Evolutionary conservation across 805 yeast genomes (phyloP).

Genomic region (Debaryomyces prosopidis): DNA sequence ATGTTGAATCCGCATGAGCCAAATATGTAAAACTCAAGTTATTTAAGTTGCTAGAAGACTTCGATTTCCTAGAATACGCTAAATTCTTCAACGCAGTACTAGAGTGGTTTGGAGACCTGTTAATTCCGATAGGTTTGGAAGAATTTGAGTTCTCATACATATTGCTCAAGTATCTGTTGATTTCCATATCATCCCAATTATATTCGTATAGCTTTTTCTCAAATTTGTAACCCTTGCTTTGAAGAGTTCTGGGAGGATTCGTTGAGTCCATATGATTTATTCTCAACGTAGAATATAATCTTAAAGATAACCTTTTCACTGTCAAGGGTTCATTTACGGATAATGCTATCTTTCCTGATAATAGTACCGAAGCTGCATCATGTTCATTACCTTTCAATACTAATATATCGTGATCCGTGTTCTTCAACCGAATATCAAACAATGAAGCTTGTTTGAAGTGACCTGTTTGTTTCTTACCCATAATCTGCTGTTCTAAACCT

Average conservation of each 20-base stretch:
- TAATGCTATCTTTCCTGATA: conserved; percentile 77
- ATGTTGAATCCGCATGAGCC: conserved; percentile 23
- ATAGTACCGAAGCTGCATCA: conserved; percentile 73
- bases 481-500: neutral
- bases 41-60: conserved; percentile 29
- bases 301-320: conserved; percentile 62
- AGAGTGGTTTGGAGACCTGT: conserved; percentile 38
- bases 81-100: conserved; percentile 43
- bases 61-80: conserved; percentile 30
- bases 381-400: conserved; percentile 75
- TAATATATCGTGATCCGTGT: conserved; percentile 74
- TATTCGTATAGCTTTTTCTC: conserved; percentile 72
- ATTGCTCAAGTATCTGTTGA: conserved; percentile 41
- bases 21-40: conserved; percentile 18
- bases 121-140: conserved; percentile 28
- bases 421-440: conserved; percentile 56
- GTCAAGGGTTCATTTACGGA: conserved; percentile 74
- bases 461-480: conserved; percentile 6
- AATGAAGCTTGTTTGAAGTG: conserved; percentile 30
- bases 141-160: conserved; percentile 25
- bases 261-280: conserved; percentile 62
- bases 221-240: conserved; percentile 49
- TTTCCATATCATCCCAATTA: conserved; percentile 70
- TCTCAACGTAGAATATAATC: conserved; percentile 65
- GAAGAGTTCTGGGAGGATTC: conserved; percentile 46